These are phyloP conservation scores for Lentinus brumalis DNA, from an alignment of 768 basidiomycete genomes.

Conservation along the genomic window DNA sequence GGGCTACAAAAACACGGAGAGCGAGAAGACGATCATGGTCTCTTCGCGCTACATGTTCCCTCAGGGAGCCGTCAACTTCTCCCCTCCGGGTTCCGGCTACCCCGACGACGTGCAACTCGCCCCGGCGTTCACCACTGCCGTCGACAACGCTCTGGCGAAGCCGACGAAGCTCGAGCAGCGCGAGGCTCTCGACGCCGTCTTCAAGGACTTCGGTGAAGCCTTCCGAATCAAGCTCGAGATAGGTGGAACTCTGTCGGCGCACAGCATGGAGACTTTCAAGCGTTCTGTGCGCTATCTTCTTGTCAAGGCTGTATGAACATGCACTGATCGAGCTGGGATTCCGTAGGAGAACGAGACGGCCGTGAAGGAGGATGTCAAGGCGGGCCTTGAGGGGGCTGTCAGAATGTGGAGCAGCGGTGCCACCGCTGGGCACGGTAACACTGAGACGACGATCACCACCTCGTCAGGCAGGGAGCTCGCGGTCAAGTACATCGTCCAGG, in stretches of 20 bases:
- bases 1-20: background rate
- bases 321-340: too few relatives aligned
- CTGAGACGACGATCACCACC: background rate
- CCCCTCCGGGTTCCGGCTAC: background rate
- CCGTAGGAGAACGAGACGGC: background rate
- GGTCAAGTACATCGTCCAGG: background rate
- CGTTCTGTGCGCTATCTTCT: background rate
- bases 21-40: background rate
- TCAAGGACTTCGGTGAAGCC: constrained; percentile 1
- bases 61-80: background rate
- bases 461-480: background rate
- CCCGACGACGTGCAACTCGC: background rate
- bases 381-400: background rate
- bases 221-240: background rate
- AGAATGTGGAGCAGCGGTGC: background rate
- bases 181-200: background rate
- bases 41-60: constrained; percentile 5
- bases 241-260: background rate
- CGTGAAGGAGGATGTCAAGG: background rate
- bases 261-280: constrained; percentile 1
- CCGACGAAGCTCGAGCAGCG: background rate
- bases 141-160: background rate
- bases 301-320: too few relatives aligned
- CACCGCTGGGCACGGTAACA: background rate
- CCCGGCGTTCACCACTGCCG: background rate